phyloP scores from a whole-genome alignment of 345 rosid species.

The Salix caprea region DNA sequence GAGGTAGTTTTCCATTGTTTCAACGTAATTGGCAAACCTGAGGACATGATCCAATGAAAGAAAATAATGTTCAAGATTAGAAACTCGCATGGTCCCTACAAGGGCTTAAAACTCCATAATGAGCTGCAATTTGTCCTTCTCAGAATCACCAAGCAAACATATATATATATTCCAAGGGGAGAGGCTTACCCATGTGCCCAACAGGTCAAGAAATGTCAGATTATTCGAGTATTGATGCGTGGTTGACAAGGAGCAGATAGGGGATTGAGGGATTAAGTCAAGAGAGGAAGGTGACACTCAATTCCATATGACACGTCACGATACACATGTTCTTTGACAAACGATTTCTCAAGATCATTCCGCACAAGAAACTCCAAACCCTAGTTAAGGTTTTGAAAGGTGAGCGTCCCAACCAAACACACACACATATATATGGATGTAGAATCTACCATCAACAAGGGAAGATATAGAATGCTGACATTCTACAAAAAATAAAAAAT shows the following conservation, averaged over 20 bases:
- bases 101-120: background rate
- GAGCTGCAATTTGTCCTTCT: constrained; percentile 17
- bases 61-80: constrained; percentile 14
- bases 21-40: background rate
- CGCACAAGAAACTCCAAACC: constrained; percentile 23
- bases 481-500: too few relatives aligned
- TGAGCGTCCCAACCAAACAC: background rate
- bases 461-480: too few relatives aligned
- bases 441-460: too few relatives aligned
- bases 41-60: constrained; percentile 12
- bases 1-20: background rate
- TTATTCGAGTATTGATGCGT: constrained; percentile 7
- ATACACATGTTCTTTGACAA: background rate
- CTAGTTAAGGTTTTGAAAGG: background rate
- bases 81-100: constrained; percentile 25
- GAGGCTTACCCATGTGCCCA: background rate
- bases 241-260: constrained; percentile 16
- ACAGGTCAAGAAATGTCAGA: background rate
- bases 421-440: too few relatives aligned
- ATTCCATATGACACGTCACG: background rate
- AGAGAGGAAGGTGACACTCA: constrained; percentile 16
- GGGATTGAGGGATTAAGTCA: background rate
- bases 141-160: background rate
- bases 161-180: background rate
- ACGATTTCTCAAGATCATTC: background rate